Base-by-base conservation (phyloP, 2,329 filamentous ascomycete species). In the Colletotrichum karsti region DNA sequence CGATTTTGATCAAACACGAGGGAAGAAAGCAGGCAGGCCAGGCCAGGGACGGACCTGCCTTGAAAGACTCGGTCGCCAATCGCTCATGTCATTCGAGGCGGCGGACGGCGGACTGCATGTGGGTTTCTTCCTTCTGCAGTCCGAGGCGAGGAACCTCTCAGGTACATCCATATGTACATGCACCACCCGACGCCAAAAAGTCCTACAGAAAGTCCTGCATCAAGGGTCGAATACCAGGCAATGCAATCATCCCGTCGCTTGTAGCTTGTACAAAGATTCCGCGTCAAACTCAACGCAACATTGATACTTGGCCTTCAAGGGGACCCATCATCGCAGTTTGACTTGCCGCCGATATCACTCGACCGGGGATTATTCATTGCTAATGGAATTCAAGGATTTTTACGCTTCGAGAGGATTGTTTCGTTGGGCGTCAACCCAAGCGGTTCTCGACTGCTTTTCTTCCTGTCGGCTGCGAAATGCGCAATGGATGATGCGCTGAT, bases 121-220 rank as follows among this genome's bases (percentile, higher is more conserved):
- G 51, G 51, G 22, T 24, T 46, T 30, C 48, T 18, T 50, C n/a
- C 48, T 48, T 8, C 33, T 28, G 26, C 15, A 60, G 35, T 51
- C 24, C 50, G 35, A 26, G 15, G 13, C 20, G n/a, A 60, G 18
- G 58, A 63, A 57, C 58, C 5, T 53, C 22, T 7, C 4, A 28
- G 20, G 59, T 63, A 63, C 51, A 24, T 22, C 9, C 30, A 18
- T n/a, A n/a, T n/a, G n/a, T n/a, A n/a, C n/a, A n/a, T n/a, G n/a
- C n/a, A n/a, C n/a, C n/a, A n/a, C n/a, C n/a, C 5, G 24, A 20
- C 9, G 39, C 8, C 3, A 18, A 20, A 67, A 67, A 64, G 64
- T 67, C 64, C 64, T 67, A 67, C 53, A 26, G 50, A 67, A 67
- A 64, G 64, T 67, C 64, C 64, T 67, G 54, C 64, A 54, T 58